Evolutionary conservation across 768 basidiomycete species (phyloP).

Genomic region (Filobasidium wieringae): DNA sequence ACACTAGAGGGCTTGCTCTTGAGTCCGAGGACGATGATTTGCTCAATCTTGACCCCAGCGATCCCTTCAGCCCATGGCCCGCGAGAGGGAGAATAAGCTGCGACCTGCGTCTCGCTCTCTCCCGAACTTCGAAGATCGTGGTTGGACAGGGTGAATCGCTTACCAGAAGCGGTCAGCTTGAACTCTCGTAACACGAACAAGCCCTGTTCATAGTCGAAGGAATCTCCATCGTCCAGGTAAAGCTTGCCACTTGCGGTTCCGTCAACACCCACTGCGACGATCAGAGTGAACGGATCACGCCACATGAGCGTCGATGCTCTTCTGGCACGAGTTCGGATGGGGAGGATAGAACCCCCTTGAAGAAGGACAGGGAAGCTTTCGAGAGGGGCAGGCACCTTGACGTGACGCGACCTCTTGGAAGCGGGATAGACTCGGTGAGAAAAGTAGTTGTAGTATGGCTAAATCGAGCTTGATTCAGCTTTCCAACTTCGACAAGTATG

Average conservation of each 20-base stretch:
- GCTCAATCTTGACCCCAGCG: slow-evolving; percentile 63
- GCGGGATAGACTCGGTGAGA: slow-evolving; percentile 50
- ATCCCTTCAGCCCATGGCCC: slow-evolving; percentile 64
- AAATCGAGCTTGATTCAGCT: slow-evolving; percentile 1
- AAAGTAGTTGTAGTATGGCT: slow-evolving; percentile 96
- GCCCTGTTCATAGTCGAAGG: slow-evolving; percentile 62
- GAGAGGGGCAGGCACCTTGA: slow-evolving; percentile 70
- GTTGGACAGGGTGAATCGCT: slow-evolving; percentile 22
- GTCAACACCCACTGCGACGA: slow-evolving; percentile 52
- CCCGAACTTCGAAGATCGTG: slow-evolving; percentile 22
- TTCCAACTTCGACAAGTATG: neutral
- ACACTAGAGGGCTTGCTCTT: slow-evolving; percentile 52
- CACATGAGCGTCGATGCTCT: slow-evolving; percentile 79
- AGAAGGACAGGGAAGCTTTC: slow-evolving; percentile 71
- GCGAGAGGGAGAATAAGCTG: slow-evolving; percentile 43
- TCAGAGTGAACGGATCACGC: slow-evolving; percentile 82
- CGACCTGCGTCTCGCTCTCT: slow-evolving; percentile 19
- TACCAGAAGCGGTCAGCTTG: slow-evolving; percentile 42
- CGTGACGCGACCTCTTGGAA: slow-evolving; percentile 35
- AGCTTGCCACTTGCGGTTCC: slow-evolving; percentile 68
- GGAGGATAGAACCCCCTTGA: slow-evolving; percentile 79
- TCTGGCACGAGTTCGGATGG: slow-evolving; percentile 76
- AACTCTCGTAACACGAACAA: slow-evolving; percentile 75
- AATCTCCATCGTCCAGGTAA: slow-evolving; percentile 88
- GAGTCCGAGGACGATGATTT: slow-evolving; percentile 67